These are phyloP conservation scores for Ambispora gerdemannii DNA, from an alignment of 192 early-diverging fungal genomes.

Conservation along the genomic window DNA sequence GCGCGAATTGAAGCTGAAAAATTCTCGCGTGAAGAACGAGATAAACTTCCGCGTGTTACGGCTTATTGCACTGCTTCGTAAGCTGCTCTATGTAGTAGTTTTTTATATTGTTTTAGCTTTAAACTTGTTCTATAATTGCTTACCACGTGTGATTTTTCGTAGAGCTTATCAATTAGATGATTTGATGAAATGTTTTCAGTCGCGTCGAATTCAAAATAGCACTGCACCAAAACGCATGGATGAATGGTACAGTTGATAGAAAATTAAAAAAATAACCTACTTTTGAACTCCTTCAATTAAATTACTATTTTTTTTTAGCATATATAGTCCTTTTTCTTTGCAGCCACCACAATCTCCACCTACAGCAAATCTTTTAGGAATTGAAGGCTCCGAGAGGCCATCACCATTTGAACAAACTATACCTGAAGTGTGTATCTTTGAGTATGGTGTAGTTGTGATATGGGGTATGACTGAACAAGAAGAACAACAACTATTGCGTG, in stretches of 20 bases:
- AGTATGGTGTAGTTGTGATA: constrained; percentile 93
- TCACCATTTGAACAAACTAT: constrained; percentile 31
- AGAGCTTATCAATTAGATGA: constrained; percentile 71
- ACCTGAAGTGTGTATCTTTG: constrained; percentile 83
- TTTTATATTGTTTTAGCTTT: not conserved
- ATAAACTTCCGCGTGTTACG: constrained; percentile 73
- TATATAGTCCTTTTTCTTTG: constrained; percentile 55
- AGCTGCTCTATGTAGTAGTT: constrained; percentile 1
- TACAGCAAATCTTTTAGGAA: constrained; percentile 39
- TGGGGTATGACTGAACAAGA: constrained; percentile 91
- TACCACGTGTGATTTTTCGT: constrained; percentile 1
- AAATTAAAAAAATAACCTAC: not conserved
- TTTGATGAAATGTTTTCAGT: constrained; percentile 72
- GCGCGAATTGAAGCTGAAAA: constrained; percentile 67
- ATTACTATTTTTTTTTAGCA: constrained; percentile 32
- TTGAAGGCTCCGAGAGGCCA: constrained; percentile 31
- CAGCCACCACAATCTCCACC: constrained; percentile 44
- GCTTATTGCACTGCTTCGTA: constrained; percentile 82
- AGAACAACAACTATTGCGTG: constrained; percentile 70
- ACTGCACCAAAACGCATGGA: constrained; percentile 74
- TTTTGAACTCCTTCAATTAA: not conserved
- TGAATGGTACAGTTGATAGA: constrained; percentile 57
- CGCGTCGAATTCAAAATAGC: constrained; percentile 57
- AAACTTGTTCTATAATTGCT: not conserved
- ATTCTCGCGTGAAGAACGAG: constrained; percentile 70